Conservation (phyloP, 768 basidiomycete species). For the Rhodotorula kratochvilovae region DNA sequence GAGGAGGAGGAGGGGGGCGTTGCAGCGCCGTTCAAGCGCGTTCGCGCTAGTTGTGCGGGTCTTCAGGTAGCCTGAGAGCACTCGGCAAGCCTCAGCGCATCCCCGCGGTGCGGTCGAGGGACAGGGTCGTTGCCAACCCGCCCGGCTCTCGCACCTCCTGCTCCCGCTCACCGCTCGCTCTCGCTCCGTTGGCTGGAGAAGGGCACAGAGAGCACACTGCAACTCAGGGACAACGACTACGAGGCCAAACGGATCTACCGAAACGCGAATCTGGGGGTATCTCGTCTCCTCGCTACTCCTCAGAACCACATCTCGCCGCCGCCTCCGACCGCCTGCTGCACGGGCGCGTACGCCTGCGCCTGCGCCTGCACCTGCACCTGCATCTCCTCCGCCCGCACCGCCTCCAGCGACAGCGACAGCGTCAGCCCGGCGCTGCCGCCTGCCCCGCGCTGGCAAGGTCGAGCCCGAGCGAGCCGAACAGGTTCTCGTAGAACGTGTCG, state of each 20-base stretch:
- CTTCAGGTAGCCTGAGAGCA: no score
- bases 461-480: slow-evolving; percentile 26
- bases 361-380: not conserved
- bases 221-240: not conserved
- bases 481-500: slow-evolving; percentile 15
- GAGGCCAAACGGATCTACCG: not conserved
- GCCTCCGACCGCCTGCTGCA: no score
- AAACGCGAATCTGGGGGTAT: not conserved
- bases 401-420: slow-evolving; percentile 6
- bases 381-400: not conserved
- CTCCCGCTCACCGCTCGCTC: not conserved
- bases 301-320: not conserved
- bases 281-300: not conserved
- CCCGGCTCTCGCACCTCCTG: not conserved
- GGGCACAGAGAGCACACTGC: not conserved
- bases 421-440: not conserved
- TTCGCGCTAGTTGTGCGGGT: no score
- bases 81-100: no score
- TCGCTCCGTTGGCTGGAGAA: not conserved
- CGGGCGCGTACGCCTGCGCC: no score
- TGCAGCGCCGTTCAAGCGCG: no score
- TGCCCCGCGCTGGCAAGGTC: not conserved
- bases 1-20: no score
- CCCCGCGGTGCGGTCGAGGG: no score
- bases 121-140: no score